Base-by-base conservation (phyloP, 495 filamentous ascomycete species). In the Trichoderma orchidacearum region DNA sequence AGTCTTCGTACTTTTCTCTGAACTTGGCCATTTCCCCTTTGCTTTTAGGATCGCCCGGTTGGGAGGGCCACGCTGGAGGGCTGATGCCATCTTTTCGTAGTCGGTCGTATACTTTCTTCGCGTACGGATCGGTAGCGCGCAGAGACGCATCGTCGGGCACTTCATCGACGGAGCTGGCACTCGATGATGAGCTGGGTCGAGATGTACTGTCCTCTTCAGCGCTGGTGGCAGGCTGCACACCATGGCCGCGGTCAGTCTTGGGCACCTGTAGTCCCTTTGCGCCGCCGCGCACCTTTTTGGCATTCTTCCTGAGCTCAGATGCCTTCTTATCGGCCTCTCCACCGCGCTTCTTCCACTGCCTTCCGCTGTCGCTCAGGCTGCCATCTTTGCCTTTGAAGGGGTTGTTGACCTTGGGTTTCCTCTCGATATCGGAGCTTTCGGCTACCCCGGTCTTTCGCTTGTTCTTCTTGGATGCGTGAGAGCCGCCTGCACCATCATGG, bases 1-100 rank as follows among this genome's bases (percentile, higher is more conserved):
- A 81, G 57, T 82, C 70, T 67, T 87, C 89, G 58, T 70, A 74
- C 1, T 66, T 51, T 13, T 72, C 70, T 55, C 75, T 72, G 27
- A 78, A 67, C 13, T 54, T 64, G 30, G 76, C 73, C 54, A 79
- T 64, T 1, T 63, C 66, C n/a, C 60, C 68, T 52, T 66, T 67
- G 53, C 72, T 74, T 25, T 59, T 59, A 23, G 71, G 66, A 35
- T 73, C 68, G 31, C 75, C 73, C 2, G 65, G 64, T 18, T 73
- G 60, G 11, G 63, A 54, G 3, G 70, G 72, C 75, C 72, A 76
- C 59, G 61, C 32, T 1, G 78, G 78, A 21, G 74, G 67, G n/a
- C 28, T 64, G 41, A 78, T 69, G 48, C 65, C 64, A 25, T 76
- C 70, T 58, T 68, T 73, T 6, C 62, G 60, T 3, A 78, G 64